These are phyloP conservation scores for Boletus edulis DNA, from an alignment of 768 basidiomycete genomes.

Conservation along the genomic window DNA sequence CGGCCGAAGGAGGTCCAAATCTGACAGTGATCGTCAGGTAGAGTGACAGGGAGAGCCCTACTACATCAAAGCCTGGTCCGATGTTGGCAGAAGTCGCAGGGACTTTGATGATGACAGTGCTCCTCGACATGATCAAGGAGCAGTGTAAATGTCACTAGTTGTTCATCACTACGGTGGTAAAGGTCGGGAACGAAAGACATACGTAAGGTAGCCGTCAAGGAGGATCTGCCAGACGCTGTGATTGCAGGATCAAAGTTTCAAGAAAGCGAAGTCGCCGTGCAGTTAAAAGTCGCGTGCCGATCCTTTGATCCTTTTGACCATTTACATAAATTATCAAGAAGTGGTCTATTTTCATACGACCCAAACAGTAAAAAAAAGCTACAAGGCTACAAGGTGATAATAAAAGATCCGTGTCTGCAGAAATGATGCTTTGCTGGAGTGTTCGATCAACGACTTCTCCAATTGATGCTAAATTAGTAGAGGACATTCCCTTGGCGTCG, in stretches of 20 bases:
- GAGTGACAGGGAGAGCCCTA: conserved; percentile 93
- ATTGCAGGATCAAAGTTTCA: too few relatives aligned
- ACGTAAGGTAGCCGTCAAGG: neutral
- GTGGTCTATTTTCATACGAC: too few relatives aligned
- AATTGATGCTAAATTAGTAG: neutral
- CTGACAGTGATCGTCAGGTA: conserved; percentile 74
- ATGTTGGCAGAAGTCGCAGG: conserved; percentile 99
- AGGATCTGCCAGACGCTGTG: too few relatives aligned
- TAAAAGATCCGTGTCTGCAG: neutral
- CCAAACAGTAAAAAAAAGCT: too few relatives aligned
- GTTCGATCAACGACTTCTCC: conserved; percentile 15
- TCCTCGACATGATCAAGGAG: conserved; percentile 21
- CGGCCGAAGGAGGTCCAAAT: conserved; percentile 35
- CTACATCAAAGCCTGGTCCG: conserved; percentile 98
- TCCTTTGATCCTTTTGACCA: too few relatives aligned
- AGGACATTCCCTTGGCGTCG: neutral
- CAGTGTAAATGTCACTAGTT: too few relatives aligned
- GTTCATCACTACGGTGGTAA: neutral
- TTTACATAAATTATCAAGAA: too few relatives aligned
- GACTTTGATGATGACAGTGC: conserved; percentile 70
- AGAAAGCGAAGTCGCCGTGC: too few relatives aligned
- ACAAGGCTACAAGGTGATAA: neutral
- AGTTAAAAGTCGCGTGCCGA: too few relatives aligned
- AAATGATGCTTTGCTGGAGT: neutral
- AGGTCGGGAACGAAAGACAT: neutral